Percentiles rank a stretch among this genome's conserved stretches.
phyloP scores from a whole-genome alignment of 2,329 filamentous ascomycete genomes.

The Drechmeria coniospora region DNA sequence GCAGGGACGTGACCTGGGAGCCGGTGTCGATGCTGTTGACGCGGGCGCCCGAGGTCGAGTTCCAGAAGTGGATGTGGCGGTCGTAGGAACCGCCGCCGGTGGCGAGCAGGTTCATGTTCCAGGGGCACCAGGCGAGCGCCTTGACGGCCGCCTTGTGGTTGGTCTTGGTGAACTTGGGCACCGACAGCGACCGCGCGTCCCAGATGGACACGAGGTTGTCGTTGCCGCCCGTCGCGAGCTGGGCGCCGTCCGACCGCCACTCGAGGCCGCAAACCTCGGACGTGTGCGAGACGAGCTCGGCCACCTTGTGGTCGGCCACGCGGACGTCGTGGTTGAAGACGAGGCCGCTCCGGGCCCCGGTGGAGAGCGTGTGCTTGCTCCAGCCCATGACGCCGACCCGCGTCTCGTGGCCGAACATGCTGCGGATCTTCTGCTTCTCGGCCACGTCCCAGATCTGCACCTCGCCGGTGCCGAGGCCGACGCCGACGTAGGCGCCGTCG shows the following conservation, averaged over 20 bases:
- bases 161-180: conserved; percentile 98
- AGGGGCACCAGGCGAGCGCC: conserved; percentile 96
- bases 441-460: conserved; percentile 99
- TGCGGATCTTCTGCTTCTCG: conserved; percentile 86
- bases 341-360: conserved; percentile 82
- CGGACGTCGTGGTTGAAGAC: conserved; percentile 99
- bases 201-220: conserved; percentile 99
- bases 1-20: conserved; percentile 88
- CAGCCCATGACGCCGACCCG: conserved; percentile 97
- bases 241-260: conserved; percentile 91
- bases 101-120: conserved; percentile 93
- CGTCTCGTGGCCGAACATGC: conserved; percentile 95
- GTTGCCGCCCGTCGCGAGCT: conserved; percentile 94
- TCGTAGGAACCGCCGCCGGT: conserved; percentile 95
- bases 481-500: conserved; percentile 89
- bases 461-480: conserved; percentile 87
- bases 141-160: conserved; percentile 99
- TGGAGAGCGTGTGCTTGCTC: conserved; percentile 96
- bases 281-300: conserved; percentile 91
- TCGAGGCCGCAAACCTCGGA: conserved; percentile 96
- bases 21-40: conserved; percentile 99
- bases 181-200: conserved; percentile 84
- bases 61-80: conserved; percentile 99
- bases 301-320: conserved; percentile 93
- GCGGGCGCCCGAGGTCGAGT: conserved; percentile 90